phyloP scores from a whole-genome alignment of 441 rosid genomes.

The Theobroma grandiflorum region DNA sequence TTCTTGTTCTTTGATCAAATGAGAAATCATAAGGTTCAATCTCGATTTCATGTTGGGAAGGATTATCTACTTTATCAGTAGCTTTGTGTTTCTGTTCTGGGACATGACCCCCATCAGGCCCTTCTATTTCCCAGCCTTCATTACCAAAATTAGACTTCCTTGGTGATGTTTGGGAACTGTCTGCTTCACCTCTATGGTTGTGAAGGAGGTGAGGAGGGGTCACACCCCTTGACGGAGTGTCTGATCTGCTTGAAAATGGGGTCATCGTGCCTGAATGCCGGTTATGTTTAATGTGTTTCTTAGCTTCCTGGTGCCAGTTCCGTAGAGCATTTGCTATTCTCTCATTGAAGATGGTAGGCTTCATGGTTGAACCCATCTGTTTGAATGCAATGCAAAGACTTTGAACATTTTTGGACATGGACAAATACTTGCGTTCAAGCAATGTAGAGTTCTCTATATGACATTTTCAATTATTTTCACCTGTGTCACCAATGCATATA shows the following conservation, averaged over 20 bases:
- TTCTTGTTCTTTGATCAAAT: constrained; percentile 6
- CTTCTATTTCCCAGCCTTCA: not conserved
- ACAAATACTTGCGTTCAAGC: not conserved
- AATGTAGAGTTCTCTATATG: not conserved
- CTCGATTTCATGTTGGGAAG: not conserved
- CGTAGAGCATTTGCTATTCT: constrained; percentile 50
- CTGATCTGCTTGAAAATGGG: constrained; percentile 60
- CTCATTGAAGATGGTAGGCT: constrained; percentile 58
- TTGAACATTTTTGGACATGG: not conserved
- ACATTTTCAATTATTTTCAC: constrained; percentile 27
- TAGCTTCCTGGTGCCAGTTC: constrained; percentile 60
- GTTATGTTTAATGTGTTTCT: constrained; percentile 47
- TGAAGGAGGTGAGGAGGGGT: constrained; percentile 53
- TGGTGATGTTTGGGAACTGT: constrained; percentile 47
- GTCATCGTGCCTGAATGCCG: constrained; percentile 28
- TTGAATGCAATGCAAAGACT: not conserved
- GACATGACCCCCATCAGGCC: not conserved
- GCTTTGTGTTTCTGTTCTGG: not conserved
- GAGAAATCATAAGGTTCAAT: not conserved
- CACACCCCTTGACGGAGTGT: constrained; percentile 53
- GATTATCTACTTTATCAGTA: not conserved
- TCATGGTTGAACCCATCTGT: constrained; percentile 77
- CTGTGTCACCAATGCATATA: constrained; percentile 59
- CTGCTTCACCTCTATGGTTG: constrained; percentile 42
- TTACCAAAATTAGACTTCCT: constrained; percentile 32